A percentile compares a stretch with the other conserved stretches of the same genome.
These are phyloP conservation scores for Verticillium klebahnii DNA, from an alignment of 2,329 filamentous ascomycete genomes.

Conservation along the genomic window DNA sequence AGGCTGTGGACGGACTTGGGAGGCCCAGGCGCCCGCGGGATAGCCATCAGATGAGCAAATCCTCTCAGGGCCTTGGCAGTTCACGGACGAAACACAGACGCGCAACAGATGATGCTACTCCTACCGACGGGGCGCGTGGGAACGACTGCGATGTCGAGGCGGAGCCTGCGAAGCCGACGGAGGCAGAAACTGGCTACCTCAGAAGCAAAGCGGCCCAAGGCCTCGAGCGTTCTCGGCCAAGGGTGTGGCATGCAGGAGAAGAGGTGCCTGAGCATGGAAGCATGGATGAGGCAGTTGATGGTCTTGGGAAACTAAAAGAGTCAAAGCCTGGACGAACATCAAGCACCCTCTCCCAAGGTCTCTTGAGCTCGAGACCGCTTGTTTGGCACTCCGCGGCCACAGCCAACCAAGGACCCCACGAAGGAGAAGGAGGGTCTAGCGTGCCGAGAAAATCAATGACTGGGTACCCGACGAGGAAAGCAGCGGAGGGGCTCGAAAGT, in stretches of 20 bases:
- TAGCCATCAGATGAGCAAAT: too few species aligned
- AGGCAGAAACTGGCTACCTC: neutral
- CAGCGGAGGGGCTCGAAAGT: neutral
- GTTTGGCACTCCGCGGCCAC: neutral
- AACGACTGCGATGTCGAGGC: neutral
- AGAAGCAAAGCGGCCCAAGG: neutral
- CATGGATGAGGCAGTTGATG: too few species aligned
- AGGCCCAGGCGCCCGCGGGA: neutral
- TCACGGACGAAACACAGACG: neutral
- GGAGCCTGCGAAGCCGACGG: neutral
- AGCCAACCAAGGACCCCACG: neutral
- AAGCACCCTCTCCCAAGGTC: neutral
- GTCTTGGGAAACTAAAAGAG: too few species aligned
- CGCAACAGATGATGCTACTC: neutral
- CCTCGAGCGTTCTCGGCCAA: neutral
- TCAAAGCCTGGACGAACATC: neutral
- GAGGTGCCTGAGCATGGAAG: too few species aligned
- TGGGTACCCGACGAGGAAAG: neutral
- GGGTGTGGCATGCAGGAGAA: neutral
- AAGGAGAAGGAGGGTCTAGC: neutral
- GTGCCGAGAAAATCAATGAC: too few species aligned
- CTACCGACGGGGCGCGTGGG: neutral
- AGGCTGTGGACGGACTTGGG: neutral
- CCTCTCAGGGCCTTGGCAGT: neutral
- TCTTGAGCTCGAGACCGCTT: neutral